A percentile compares a stretch with the other conserved stretches of the same genome.
Conservation (phyloP, 192 early-diverging fungal genomes). For the Backusella psychrophila region DNA sequence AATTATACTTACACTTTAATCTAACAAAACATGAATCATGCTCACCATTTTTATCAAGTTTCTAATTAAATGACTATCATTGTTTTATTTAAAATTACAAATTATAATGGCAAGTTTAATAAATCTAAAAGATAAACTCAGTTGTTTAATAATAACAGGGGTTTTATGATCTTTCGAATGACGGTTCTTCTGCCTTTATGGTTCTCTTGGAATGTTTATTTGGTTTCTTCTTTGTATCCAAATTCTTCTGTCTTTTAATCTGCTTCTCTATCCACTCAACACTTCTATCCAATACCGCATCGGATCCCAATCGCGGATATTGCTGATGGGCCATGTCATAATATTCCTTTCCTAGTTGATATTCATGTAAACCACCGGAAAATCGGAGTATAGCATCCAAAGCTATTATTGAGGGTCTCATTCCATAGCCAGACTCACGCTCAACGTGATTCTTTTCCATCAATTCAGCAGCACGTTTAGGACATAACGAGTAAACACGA, state of each 20-base stretch:
- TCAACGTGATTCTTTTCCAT: neutral
- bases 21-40: no score
- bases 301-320: neutral
- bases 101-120: neutral
- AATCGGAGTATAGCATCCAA: constrained; percentile 9
- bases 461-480: neutral
- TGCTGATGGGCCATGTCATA: neutral
- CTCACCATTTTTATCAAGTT: neutral
- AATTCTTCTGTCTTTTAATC: neutral
- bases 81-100: neutral
- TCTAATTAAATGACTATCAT: neutral
- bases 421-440: neutral
- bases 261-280: neutral
- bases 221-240: neutral
- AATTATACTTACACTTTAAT: no score
- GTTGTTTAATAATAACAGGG: no score
- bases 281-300: neutral
- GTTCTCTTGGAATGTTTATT: neutral
- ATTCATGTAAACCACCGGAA: constrained; percentile 5
- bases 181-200: neutral
- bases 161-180: neutral
- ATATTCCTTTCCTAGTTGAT: constrained; percentile 5
- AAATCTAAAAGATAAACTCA: no score
- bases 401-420: neutral
- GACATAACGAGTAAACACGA: constrained; percentile 1